Evolutionary conservation across 169 alveolate genomes (phyloP), one percentile per base, ranked within the genome.

Genomic region (Toxoplasma gondii): DNA sequence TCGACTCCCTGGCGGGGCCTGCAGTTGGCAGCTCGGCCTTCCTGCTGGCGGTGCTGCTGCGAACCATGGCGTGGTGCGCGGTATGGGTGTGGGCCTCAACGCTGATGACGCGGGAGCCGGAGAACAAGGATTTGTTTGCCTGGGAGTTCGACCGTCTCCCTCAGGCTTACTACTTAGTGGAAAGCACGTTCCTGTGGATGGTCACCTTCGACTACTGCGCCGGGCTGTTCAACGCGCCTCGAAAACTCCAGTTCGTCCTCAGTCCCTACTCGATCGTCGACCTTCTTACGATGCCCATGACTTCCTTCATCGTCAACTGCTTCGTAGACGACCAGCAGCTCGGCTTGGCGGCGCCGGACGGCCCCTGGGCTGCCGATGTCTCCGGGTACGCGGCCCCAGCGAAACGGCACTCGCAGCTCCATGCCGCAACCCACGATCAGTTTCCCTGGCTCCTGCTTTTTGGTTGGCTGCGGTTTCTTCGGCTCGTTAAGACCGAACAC

Each of bases 11-110:
- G 67, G 58, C 58, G 2, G 39, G 43, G 49, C 81, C 93, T 1
- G 91, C 92, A 17, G 22, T 92, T 7, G 67, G 82, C 80, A 67
- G 90, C 16, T 54, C 94, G 58, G 91, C 94, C 24, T 64, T 49
- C 24, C 94, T 92, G 19, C 83, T 92, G 5, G 91, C 94, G 39
- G 69, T 84, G 36, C 80, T 92, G 38, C 54, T 54, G 41, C 91
- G 94, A 29, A 92, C 96, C 27, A 81, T 95, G 94, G 94, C 95
- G 58, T 95, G 96, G 96, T 95, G 96, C n/a, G 94, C 94, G 5
- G 96, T 95, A 0, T 95, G 95, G 88, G 70, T 95, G 29, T 95
- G 96, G 96, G 96, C 96, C 22, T 87, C 96, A 39, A 95, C 96
- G 41, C 87, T 27, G 38, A 92, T 92, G 91, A 91, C 44, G 92